These are phyloP conservation scores for Aspergillus coremiiformis DNA, from an alignment of 495 filamentous ascomycete species.

Conservation along the genomic window DNA sequence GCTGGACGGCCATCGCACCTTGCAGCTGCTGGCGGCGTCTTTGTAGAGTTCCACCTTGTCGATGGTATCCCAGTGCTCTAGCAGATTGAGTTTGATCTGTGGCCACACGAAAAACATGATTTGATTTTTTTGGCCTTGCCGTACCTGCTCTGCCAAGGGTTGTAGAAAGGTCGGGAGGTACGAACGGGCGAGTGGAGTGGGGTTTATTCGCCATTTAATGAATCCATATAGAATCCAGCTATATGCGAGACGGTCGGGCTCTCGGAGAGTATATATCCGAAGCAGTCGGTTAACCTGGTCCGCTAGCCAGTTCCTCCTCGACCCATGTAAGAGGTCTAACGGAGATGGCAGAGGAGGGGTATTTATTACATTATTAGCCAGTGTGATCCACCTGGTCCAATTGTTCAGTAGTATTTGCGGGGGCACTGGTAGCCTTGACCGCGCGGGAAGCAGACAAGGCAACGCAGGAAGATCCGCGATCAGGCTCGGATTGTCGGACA, in stretches of 20 bases:
- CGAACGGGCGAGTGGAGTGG: constrained; percentile 1
- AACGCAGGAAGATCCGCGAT: no score
- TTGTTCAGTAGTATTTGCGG: no score
- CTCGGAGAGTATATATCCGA: constrained; percentile 6
- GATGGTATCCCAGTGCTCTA: not conserved
- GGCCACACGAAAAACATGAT: constrained; percentile 13
- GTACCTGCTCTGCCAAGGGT: constrained; percentile 4
- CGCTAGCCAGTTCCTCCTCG: constrained; percentile 13
- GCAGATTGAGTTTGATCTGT: constrained; percentile 10
- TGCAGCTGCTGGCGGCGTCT: constrained; percentile 5
- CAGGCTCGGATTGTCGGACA: no score
- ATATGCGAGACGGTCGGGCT: constrained; percentile 9
- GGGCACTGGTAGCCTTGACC: no score
- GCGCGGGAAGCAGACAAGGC: no score
- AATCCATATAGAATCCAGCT: constrained; percentile 9
- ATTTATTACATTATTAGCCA: no score
- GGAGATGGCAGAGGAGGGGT: constrained; percentile 8
- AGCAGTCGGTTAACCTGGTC: constrained; percentile 6
- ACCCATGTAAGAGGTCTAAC: constrained; percentile 13
- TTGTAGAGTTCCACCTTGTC: constrained; percentile 4
- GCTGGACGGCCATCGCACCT: constrained; percentile 12
- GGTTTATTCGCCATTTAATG: constrained; percentile 11
- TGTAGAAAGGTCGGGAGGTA: constrained; percentile 4
- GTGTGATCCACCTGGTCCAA: no score
- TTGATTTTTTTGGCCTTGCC: constrained; percentile 2